A percentile compares a stretch with the other conserved stretches of the same genome.
Evolutionary conservation across 139 green algal species (phyloP).

Genomic region (Raphidocelis subcapitata): DNA sequence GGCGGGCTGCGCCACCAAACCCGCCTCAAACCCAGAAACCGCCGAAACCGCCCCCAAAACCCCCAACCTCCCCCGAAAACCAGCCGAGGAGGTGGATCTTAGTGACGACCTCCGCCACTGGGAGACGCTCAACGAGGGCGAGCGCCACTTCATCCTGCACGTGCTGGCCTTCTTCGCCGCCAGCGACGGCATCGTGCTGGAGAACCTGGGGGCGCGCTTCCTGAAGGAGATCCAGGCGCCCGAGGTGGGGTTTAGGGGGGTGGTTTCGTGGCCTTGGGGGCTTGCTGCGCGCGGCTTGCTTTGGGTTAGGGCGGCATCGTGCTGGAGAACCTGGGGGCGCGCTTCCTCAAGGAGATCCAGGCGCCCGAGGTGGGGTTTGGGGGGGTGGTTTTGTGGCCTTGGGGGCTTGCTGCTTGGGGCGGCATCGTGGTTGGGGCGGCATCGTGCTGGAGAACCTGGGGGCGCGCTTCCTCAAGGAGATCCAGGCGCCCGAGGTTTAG

Average conservation of each 20-base stretch:
- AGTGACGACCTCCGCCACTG: slow-evolving; percentile 89
- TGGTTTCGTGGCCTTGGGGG: no score
- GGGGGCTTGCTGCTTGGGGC: no score
- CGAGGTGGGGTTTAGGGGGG: slow-evolving; percentile 72
- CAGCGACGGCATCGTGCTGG: slow-evolving; percentile 96
- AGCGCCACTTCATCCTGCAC: slow-evolving; percentile 96
- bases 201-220: slow-evolving; percentile 95
- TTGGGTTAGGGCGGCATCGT: no score
- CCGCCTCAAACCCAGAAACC: no score
- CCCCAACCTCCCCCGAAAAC: neutral
- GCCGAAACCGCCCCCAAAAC: neutral
- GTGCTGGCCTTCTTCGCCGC: slow-evolving; percentile 98
- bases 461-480: slow-evolving; percentile 92
- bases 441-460: slow-evolving; percentile 98
- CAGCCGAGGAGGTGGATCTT: slow-evolving; percentile 97
- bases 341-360: slow-evolving; percentile 97
- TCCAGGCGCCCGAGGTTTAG: slow-evolving; percentile 89
- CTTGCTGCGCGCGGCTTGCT: no score
- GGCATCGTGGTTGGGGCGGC: no score
- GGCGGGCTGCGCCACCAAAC: no score
- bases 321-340: slow-evolving; percentile 91
- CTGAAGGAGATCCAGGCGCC: slow-evolving; percentile 94
- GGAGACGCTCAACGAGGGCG: slow-evolving; percentile 84
- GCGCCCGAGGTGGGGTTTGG: slow-evolving; percentile 78
- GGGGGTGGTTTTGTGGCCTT: no score